Base-by-base conservation (phyloP, 768 basidiomycete species). In the Termitomyces sp. region DNA sequence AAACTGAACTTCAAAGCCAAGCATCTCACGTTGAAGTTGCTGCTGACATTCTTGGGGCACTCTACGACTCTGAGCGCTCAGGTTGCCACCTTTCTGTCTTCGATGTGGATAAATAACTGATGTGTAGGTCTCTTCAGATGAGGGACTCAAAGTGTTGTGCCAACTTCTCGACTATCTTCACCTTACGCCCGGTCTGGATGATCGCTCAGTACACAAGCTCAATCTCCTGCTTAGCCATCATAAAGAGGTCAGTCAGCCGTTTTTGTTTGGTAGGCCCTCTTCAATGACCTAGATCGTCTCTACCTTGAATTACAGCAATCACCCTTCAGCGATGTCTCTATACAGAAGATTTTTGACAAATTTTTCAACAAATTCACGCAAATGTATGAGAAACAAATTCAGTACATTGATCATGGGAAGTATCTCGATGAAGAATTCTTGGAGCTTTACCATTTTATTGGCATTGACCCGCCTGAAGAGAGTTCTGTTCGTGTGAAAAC, bases 131-230 rank as follows among this genome's bases (percentile, higher is more conserved):
- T 41, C 30, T 47, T 8, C 62, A 88, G 87, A 78, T 58, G 84
- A 85, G 4, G 79, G 83, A 59, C 79, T 84, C 63, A 90, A 89
- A 65, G 73, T 78, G 1, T 68, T 91, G 8, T 85, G 83, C 58
- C 86, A 87, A 48, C 76, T 86, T 27, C 74, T 93, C 18, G 75
- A 75, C 15, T 85, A 90, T 61, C 75, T 91, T 1, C 76, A 83
- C 55, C 69, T 87, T 41, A 77, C 77, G 4, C 73, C 69, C 1
- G 73, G 71, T 3, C 58, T 78, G 20, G 72, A 75, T 56, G 49
- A 66, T 6, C 69, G 70, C 34, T 70, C 76, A 18, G 68, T 85
- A 54, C 75, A 81, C 55, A 79, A 77, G 55, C 62, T 86, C 1
- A 69, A 79, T 31, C 71, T 83, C 11, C 68, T 86, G 13, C 67